Conservation (phyloP, 768 basidiomycete genomes). For the Mycena epipterygia region DNA sequence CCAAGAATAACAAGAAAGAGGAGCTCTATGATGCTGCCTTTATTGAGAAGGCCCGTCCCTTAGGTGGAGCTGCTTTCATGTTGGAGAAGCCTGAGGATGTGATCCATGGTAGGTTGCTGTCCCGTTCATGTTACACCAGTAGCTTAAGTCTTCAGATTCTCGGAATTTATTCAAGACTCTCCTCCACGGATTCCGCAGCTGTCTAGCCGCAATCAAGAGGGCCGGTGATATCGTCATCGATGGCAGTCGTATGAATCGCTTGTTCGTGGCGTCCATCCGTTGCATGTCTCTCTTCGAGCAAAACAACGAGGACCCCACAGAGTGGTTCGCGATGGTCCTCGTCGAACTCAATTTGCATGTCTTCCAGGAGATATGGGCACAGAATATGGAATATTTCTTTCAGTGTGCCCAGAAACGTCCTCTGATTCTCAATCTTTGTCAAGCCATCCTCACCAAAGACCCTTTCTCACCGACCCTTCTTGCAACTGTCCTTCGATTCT, state of each 20-base stretch:
- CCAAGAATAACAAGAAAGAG: conserved; percentile 60
- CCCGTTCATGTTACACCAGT: background rate
- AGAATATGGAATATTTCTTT: conserved; percentile 93
- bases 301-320: conserved; percentile 81
- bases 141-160: conserved; percentile 70
- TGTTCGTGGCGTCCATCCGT: conserved; percentile 88
- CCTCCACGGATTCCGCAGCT: conserved; percentile 88
- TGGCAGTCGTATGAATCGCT: conserved; percentile 86
- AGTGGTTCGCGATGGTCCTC: conserved; percentile 85
- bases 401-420: conserved; percentile 82
- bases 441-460: conserved; percentile 85
- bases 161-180: conserved; percentile 90
- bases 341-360: conserved; percentile 90
- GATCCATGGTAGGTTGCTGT: conserved; percentile 71
- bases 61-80: conserved; percentile 82
- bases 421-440: conserved; percentile 86
- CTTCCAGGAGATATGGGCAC: conserved; percentile 97
- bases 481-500: conserved; percentile 89
- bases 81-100: conserved; percentile 88
- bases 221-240: conserved; percentile 79
- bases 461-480: conserved; percentile 83
- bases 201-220: conserved; percentile 82
- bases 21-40: conserved; percentile 66
- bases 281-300: conserved; percentile 89
- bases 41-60: conserved; percentile 90